These are phyloP conservation scores for Fusarium chaquense DNA, from an alignment of 2,329 filamentous ascomycete species.

Conservation along the genomic window DNA sequence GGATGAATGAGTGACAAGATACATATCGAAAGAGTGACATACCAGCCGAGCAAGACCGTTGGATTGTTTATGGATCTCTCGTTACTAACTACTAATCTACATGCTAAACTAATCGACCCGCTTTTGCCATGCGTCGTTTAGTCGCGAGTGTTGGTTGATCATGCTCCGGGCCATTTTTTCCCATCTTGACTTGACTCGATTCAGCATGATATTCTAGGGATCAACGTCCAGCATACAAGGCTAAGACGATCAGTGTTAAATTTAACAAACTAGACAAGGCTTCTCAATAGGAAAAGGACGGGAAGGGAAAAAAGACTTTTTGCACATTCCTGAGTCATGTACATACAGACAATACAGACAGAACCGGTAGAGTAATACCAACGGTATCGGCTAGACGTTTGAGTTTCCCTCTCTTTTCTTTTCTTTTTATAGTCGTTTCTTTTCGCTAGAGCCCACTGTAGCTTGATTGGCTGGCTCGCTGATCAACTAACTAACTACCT, in stretches of 20 bases:
- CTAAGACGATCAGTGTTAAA: not conserved
- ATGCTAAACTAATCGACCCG: constrained; percentile 11
- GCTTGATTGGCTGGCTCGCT: not conserved
- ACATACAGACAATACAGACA: not conserved
- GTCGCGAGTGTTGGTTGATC: constrained; percentile 9
- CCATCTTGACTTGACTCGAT: constrained; percentile 14
- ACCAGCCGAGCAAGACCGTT: constrained; percentile 26
- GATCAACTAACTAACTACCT: not conserved
- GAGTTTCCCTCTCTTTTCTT: constrained; percentile 13
- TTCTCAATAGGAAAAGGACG: not conserved
- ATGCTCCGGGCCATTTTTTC: constrained; percentile 3
- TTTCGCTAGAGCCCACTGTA: constrained; percentile 9
- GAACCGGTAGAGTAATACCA: not conserved
- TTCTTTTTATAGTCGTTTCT: constrained; percentile 2
- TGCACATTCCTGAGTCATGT: constrained; percentile 38
- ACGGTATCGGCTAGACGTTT: constrained; percentile 1
- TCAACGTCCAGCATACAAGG: constrained; percentile 8
- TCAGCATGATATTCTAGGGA: constrained; percentile 15
- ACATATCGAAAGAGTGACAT: constrained; percentile 21
- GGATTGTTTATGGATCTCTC: constrained; percentile 4
- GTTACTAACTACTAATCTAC: not conserved
- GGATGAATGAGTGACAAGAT: not conserved
- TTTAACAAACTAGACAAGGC: not conserved
- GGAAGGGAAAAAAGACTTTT: not conserved
- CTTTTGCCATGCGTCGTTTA: constrained; percentile 28